Base-by-base conservation (phyloP, 805 yeast genomes). In the Candida succiphila region DNA sequence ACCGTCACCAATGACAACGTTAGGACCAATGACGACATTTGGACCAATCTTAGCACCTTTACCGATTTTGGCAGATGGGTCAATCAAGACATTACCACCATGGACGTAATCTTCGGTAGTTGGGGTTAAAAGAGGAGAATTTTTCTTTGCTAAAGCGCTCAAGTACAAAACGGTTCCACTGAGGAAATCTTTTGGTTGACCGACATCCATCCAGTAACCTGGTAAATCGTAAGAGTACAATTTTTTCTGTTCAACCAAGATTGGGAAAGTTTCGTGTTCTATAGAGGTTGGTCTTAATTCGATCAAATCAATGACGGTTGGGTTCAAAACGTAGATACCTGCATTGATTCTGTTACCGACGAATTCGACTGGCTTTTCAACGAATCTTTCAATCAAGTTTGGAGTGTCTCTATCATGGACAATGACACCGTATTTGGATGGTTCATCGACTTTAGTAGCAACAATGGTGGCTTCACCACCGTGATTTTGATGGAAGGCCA, bases 131-230 rank as follows among this genome's bases (percentile, higher is more conserved):
- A 66, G 58, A 50, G 72, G 72, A 43, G 96, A 83, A 48, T 66
- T 58, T 66, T 79, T 85, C 76, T 82, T 82, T 51, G 89, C 63
- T 56, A 87, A 67, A 36, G 97, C 80, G 60, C 82, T 72, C 62
- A 92, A 73, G 74, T 88, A 92, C 45, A 89, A 70, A 50, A 87
- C 78, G 53, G 96, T 85, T 63, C 99, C 99, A 39, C 95, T 78
- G 46, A 92, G 67, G 79, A 87, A 92, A 67, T 92, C 99, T 77
- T 89, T 92, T 75, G 99, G 99, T 73, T 92, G 99, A 65, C 99
- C 99, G 49, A 92, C 96, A 65, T 92, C 99, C 98, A 92, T 92
- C 99, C 99, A 92, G 84, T 78, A 92, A 47, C 98, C 97, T 72
- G 92, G 96, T 57, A 92, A 77, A 65, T 92, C 99, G 56, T 84